phyloP scores from a whole-genome alignment of 345 rosid genomes.

The Cochlearia excelsa region DNA sequence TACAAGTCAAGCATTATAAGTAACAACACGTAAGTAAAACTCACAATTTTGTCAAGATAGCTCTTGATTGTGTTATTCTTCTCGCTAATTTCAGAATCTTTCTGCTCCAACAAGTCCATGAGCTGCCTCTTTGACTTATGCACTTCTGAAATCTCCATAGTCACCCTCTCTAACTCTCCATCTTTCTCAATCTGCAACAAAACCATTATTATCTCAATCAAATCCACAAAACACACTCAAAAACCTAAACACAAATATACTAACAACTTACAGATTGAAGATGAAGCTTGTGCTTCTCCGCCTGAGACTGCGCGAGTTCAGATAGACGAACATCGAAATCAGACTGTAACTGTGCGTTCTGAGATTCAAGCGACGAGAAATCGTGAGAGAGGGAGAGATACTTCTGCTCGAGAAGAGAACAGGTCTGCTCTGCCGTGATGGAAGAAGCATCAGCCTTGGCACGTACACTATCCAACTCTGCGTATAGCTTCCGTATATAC shows the following conservation, averaged over 20 bases:
- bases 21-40: conserved; percentile 7
- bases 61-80: conserved; percentile 63
- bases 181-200: conserved; percentile 69
- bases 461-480: conserved; percentile 65
- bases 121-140: conserved; percentile 87
- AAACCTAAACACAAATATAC: background rate
- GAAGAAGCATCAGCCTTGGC: conserved; percentile 81
- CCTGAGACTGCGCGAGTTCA: conserved; percentile 67
- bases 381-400: conserved; percentile 67
- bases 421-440: conserved; percentile 95
- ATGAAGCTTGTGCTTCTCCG: conserved; percentile 82
- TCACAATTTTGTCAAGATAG: conserved; percentile 83
- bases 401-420: conserved; percentile 94
- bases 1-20: background rate
- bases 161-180: conserved; percentile 74
- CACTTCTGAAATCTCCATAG: conserved; percentile 61
- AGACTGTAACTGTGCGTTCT: conserved; percentile 59
- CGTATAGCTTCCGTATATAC: conserved; percentile 52
- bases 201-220: background rate
- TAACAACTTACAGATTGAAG: conserved; percentile 50
- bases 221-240: background rate
- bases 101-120: conserved; percentile 76
- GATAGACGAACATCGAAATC: conserved; percentile 59
- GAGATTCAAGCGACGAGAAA: conserved; percentile 59
- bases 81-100: conserved; percentile 73